Base-by-base conservation (phyloP, 768 basidiomycete species). In the Mycena kentingensis region DNA sequence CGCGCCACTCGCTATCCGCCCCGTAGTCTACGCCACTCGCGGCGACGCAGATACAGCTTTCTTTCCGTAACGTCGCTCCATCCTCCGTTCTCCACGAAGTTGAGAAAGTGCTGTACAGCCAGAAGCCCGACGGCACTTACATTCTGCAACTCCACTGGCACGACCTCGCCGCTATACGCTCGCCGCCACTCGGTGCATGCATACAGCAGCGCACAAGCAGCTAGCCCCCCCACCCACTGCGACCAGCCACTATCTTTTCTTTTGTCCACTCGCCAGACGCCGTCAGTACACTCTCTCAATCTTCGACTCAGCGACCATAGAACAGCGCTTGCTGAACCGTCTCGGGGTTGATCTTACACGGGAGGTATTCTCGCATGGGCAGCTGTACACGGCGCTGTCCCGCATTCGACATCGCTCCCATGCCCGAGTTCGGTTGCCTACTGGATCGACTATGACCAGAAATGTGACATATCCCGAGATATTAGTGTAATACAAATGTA, bases 181-280 rank as follows among this genome's bases (percentile, higher is more conserved):
- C n/a, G n/a, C n/a, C n/a, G n/a, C n/a, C n/a, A n/a, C n/a, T n/a
- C n/a, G n/a, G n/a, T n/a, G n/a, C n/a, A n/a, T n/a, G n/a, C n/a
- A n/a, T n/a, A n/a, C n/a, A n/a, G n/a, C n/a, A n/a, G n/a, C n/a
- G n/a, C n/a, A n/a, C n/a, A n/a, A n/a, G n/a, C n/a, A n/a, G n/a
- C n/a, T n/a, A n/a, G n/a, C n/a, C n/a, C n/a, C 43, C 18, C 32
- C 35, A 12, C 16, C 39, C 16, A 27, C 49, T 11, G 49, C 29
- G 4, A 22, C 35, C 34, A 41, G 22, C 7, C 42, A 51, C 22
- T 43, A 18, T 34, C 49, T 51, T 24, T 44, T 42, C 37, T 51
- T 51, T 29, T 21, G 49, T 3, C 49, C 49, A 5, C 8, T 13
- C 15, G 49, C 49, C 8, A 38, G 19, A 13, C 49, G 39, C 6